Evolutionary conservation across 1,284 basidiomycete species (phyloP), one percentile per base, ranked within the genome.

Genomic region (Schizophyllum amplum): DNA sequence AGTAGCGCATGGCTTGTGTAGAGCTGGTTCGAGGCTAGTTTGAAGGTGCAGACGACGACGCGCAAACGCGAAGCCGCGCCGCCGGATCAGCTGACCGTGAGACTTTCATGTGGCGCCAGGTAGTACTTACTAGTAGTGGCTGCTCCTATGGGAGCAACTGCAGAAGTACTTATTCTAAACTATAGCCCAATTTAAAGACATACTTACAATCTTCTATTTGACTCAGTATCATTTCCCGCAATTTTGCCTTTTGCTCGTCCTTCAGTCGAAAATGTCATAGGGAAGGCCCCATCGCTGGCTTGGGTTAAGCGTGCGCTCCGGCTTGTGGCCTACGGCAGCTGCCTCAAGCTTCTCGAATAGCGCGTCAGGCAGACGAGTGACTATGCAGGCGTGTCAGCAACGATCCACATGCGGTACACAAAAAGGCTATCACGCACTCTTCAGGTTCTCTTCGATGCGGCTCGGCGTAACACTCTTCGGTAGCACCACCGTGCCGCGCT

Each of bases 391-490:
- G 24, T 24, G 17, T 24, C 47, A 26, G 48, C 54, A 24, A 20
- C 20, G 26, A 55, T n/a, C n/a, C n/a, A n/a, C 46, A 53, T 48
- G 54, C 20, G 27, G 13, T 53, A 17, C 52, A n/a, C 23, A n/a
- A n/a, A n/a, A 17, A 20, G 15, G 9, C n/a, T 13, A 13, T 9
- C 15, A 66, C 74, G 57, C 59, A 82, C 83, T 69, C 49, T 83
- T 74, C 33, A 86, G 71, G 74, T 95, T 95, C 66, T 87, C 83
- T 54, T 76, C 72, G 58, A 94, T 80, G 24, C 91, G 83, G 51
- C 78, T 74, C 9, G 85, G 77, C 0, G 83, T 90, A 26, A 92
- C 91, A 60, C 82, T 90, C 77, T 91, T 92, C 4, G 90, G 88
- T 13, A 92, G 75, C 5, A 87, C 87, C 51, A 90, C 75, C 48